phyloP scores from a whole-genome alignment of 2,329 filamentous ascomycete genomes.

The Zymoseptoria ardabiliae region DNA sequence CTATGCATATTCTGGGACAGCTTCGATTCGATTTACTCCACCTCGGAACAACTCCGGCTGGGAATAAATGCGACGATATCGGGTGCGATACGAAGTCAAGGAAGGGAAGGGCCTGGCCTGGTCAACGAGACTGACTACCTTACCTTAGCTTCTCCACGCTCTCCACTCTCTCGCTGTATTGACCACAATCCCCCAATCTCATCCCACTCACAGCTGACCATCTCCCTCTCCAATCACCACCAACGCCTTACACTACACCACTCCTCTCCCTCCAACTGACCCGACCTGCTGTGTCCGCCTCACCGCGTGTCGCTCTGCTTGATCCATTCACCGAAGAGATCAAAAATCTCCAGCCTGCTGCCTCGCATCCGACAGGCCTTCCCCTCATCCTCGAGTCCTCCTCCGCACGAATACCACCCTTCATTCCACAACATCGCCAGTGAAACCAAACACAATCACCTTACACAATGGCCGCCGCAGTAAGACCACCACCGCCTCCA shows the following conservation, averaged over 20 bases:
- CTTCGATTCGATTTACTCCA: background rate
- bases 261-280: background rate
- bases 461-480: constrained; percentile 8
- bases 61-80: background rate
- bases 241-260: background rate
- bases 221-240: background rate
- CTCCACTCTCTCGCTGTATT: background rate
- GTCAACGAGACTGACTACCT: too few relatives aligned
- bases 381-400: background rate
- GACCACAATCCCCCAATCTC: too few relatives aligned
- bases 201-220: background rate
- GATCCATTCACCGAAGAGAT: background rate
- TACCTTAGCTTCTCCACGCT: too few relatives aligned
- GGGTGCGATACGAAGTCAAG: background rate
- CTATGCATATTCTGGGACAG: background rate
- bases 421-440: background rate
- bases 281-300: background rate
- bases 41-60: background rate
- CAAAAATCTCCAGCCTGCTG: background rate
- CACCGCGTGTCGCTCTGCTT: background rate
- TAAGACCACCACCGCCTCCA: constrained; percentile 5
- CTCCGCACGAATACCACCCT: background rate
- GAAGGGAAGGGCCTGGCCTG: background rate
- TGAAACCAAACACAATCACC: background rate
- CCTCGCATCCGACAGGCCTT: background rate